A percentile compares a stretch with the other conserved stretches of the same genome.
phyloP scores from a whole-genome alignment of 129 eudicot genomes.

The Dittrichia graveolens region DNA sequence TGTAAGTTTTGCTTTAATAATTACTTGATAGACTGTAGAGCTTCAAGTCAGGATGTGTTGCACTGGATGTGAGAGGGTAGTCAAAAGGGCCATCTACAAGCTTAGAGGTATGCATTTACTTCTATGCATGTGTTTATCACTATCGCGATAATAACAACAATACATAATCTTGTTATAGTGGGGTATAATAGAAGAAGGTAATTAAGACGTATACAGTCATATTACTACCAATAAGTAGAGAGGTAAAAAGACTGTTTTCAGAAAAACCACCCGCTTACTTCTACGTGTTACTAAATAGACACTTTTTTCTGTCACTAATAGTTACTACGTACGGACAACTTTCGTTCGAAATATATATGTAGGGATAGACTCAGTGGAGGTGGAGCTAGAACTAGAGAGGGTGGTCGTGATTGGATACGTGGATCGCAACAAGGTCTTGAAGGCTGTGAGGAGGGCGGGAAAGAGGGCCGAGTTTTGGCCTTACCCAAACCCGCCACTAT shows the following conservation, averaged over 20 bases:
- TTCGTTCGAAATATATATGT: too few species aligned
- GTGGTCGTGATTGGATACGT: conserved; percentile 86
- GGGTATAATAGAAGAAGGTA: too few species aligned
- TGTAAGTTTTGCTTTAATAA: conserved; percentile 12
- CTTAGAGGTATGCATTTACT: conserved; percentile 68
- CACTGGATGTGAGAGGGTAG: conserved; percentile 92
- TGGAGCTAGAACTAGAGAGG: conserved; percentile 81
- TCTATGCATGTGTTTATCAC: neutral
- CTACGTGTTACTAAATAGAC: too few species aligned
- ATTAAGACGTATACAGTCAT: too few species aligned
- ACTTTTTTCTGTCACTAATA: too few species aligned
- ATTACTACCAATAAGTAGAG: too few species aligned
- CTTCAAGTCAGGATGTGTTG: conserved; percentile 98
- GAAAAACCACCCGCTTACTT: too few species aligned
- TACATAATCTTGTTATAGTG: too few species aligned
- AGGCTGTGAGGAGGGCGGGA: conserved; percentile 85
- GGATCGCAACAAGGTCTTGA: conserved; percentile 88
- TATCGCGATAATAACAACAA: too few species aligned
- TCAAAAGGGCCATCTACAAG: conserved; percentile 76
- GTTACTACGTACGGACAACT: too few species aligned
- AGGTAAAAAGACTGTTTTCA: too few species aligned
- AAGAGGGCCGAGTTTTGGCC: conserved; percentile 98
- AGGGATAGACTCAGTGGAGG: conserved; percentile 89
- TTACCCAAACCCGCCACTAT: conserved; percentile 76
- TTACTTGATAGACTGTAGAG: conserved; percentile 70